Evolutionary conservation across 2,329 filamentous ascomycete genomes (phyloP), one percentile per base, ranked within the genome.

Genomic region (Fusarium compactum): DNA sequence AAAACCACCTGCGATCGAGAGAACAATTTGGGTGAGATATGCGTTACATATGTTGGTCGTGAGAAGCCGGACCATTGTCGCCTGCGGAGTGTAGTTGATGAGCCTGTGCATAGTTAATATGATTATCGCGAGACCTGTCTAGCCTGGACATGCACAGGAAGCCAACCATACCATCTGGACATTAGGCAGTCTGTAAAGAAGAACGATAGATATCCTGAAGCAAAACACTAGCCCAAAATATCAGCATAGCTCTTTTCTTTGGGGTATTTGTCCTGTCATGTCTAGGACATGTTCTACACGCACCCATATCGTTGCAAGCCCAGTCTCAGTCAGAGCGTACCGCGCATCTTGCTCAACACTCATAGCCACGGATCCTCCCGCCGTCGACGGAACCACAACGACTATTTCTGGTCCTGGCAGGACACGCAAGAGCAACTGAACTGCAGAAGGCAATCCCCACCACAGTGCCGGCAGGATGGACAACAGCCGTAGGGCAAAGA

Each of bases 151-250:
- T 38, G 24, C 18, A 20, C 18, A 60, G 30, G 16, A 52, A 29
- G 30, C 41, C 32, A 20, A 45, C 80, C 85, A 46, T 77, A 92
- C 91, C 92, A 95, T 81, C 92, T 85, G 67, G 91, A 94, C 92
- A 95, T 94, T 75, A 95, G 87, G 80, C 92, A 93, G 81, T 95
- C 92, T 61, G 91, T 92, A 78, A 95, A 95, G 82, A 93, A 92
- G 80, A 93, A 95, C 53, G 91, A 92, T 65, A 94, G 86, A 79
- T 94, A 93, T 57, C 90, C 92, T 22, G 91, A 92, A 62, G 91
- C 90, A 76, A 88, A 89, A 82, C 91, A 94, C 92, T 93, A 75
- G 12, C 12, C 47, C 50, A 64, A 20, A 24, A 53, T 41, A 62
- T 63, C 44, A 73, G 59, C 55, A 57, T 38, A 57, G 27, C 20